These are phyloP conservation scores for Flaveria ramosissima DNA, from an alignment of 129 eudicot genomes.

Conservation along the genomic window DNA sequence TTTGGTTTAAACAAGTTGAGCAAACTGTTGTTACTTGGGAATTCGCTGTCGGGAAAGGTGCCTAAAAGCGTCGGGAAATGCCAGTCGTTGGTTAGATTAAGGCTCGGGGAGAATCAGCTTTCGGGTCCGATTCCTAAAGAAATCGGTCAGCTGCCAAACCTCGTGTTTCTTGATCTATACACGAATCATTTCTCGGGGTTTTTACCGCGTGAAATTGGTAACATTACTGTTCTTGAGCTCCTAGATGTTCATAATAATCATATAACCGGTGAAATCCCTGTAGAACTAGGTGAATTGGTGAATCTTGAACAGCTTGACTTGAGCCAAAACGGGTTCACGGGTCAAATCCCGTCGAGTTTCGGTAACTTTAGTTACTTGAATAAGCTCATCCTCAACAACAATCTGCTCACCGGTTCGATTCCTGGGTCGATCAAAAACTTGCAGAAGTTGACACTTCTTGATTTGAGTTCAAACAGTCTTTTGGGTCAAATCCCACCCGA, in stretches of 20 bases:
- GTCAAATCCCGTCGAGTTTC: conserved; percentile 73
- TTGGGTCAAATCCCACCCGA: conserved; percentile 76
- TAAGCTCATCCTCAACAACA: conserved; percentile 82
- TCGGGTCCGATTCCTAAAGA: conserved; percentile 87
- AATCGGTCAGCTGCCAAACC: conserved; percentile 84
- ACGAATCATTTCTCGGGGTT: conserved; percentile 77
- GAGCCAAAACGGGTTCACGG: conserved; percentile 77
- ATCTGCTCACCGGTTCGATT: conserved; percentile 63
- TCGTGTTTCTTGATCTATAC: conserved; percentile 93
- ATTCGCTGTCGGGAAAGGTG: conserved; percentile 68
- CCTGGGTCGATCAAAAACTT: conserved; percentile 63
- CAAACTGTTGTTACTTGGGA: conserved; percentile 75
- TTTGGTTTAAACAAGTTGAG: conserved; percentile 74
- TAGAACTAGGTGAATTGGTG: conserved; percentile 64
- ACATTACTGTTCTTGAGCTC: conserved; percentile 80
- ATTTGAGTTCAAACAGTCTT: conserved; percentile 79
- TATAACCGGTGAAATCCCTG: conserved; percentile 73
- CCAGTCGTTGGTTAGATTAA: conserved; percentile 76
- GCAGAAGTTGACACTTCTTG: conserved; percentile 90
- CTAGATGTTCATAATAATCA: conserved; percentile 89
- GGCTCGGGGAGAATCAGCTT: conserved; percentile 90
- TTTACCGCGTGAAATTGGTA: conserved; percentile 71
- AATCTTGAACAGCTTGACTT: conserved; percentile 96
- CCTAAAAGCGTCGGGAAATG: conserved; percentile 65
- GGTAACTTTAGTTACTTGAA: conserved; percentile 90